Evolutionary conservation across 805 yeast genomes (phyloP).

Genomic region (Pichia rugopelliculosa): DNA sequence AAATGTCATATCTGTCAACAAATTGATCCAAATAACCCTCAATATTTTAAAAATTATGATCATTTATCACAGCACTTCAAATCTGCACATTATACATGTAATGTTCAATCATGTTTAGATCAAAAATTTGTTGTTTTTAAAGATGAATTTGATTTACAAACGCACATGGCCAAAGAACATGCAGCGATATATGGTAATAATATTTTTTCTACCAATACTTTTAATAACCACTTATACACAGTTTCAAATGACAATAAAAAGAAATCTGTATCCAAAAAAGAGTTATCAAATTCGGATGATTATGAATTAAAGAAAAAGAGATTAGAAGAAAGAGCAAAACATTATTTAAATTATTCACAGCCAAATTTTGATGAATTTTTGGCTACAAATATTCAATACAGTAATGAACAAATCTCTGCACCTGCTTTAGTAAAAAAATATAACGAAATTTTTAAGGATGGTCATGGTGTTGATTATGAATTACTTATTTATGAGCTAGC

Average conservation of each 20-base stretch:
- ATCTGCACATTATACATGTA: slow-evolving; percentile 68
- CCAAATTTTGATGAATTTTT: slow-evolving; percentile 42
- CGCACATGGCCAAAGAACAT: slow-evolving; percentile 84
- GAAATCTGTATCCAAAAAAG: background rate
- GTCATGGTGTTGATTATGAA: slow-evolving; percentile 41
- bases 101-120: slow-evolving; percentile 71
- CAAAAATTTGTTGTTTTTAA: slow-evolving; percentile 87
- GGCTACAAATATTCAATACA: slow-evolving; percentile 40
- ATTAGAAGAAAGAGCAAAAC: slow-evolving; percentile 79
- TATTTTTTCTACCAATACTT: slow-evolving; percentile 16
- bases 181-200: slow-evolving; percentile 34
- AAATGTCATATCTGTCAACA: slow-evolving; percentile 86
- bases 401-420: slow-evolving; percentile 40
- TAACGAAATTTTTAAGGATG: slow-evolving; percentile 37
- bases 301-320: slow-evolving; percentile 45
- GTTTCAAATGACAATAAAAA: slow-evolving; percentile 28
- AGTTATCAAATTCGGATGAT: slow-evolving; percentile 10
- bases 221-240: slow-evolving; percentile 49
- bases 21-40: slow-evolving; percentile 51
- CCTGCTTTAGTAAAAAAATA: slow-evolving; percentile 41
- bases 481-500: slow-evolving; percentile 54
- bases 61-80: slow-evolving; percentile 69
- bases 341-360: slow-evolving; percentile 54
- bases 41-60: slow-evolving; percentile 72
- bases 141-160: slow-evolving; percentile 77